Conservation (phyloP, 768 basidiomycete species). For the Boletus insuetus region DNA sequence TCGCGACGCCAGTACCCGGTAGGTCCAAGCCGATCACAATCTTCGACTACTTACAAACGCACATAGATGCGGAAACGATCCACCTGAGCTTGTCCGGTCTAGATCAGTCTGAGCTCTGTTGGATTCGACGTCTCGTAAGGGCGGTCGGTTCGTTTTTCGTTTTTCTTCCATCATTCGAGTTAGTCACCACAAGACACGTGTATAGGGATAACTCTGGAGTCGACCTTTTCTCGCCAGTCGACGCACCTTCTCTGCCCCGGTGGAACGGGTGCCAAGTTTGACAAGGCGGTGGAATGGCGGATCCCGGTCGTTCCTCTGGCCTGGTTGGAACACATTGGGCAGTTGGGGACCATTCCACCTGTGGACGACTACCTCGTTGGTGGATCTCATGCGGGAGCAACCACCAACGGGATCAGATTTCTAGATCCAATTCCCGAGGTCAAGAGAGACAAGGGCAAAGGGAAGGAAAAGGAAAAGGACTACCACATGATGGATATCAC, state of each 20-base stretch:
- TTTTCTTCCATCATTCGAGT: background rate
- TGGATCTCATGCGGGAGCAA: constrained; percentile 34
- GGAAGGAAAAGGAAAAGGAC: constrained; percentile 32
- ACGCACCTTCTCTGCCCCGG: constrained; percentile 83
- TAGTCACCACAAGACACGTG: background rate
- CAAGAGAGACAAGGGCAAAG: constrained; percentile 30
- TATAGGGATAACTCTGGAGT: constrained; percentile 52
- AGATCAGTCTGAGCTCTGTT: constrained; percentile 64
- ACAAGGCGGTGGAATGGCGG: constrained; percentile 77
- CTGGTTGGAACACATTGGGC: constrained; percentile 67
- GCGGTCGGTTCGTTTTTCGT: constrained; percentile 19
- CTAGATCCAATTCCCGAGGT: constrained; percentile 3
- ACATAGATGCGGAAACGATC: constrained; percentile 53
- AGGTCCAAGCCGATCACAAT: background rate
- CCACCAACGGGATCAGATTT: constrained; percentile 31
- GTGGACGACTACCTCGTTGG: constrained; percentile 34
- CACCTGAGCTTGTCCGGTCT: constrained; percentile 73
- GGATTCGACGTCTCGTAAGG: constrained; percentile 40
- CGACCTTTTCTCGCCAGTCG: constrained; percentile 60
- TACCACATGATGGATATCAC: too few species aligned
- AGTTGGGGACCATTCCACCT: constrained; percentile 46
- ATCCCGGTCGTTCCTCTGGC: constrained; percentile 64
- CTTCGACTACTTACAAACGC: background rate
- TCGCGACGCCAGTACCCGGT: constrained; percentile 61
- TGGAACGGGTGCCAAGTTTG: constrained; percentile 67